phyloP scores from a whole-genome alignment of 169 alveolate genomes.

The Plasmodium vinckei region DNA sequence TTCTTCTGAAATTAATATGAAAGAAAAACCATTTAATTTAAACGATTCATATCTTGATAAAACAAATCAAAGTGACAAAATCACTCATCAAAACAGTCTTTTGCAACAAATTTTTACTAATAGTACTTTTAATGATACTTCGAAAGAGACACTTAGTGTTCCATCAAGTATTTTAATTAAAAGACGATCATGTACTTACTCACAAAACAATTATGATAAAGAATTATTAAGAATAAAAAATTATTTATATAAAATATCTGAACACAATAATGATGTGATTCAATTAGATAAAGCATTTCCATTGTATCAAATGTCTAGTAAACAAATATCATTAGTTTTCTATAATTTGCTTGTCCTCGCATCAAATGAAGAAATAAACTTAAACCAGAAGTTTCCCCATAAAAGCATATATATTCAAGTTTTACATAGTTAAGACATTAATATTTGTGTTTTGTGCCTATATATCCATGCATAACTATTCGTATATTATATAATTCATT shows the following conservation, averaged over 20 bases:
- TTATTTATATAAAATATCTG: conserved; percentile 49
- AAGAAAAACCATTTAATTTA: conserved; percentile 15
- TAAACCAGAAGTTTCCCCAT: conserved; percentile 52
- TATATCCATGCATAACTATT: conserved; percentile 1
- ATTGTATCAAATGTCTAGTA: conserved; percentile 26
- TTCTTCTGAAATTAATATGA: conserved; percentile 1
- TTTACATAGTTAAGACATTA: conserved; percentile 11
- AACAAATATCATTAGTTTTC: conserved; percentile 41
- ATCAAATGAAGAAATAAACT: conserved; percentile 63
- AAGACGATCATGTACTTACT: conserved; percentile 53
- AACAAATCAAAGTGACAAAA: conserved; percentile 13
- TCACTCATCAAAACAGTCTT: background rate
- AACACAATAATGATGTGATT: conserved; percentile 6
- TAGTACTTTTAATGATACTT: conserved; percentile 50
- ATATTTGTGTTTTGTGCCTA: conserved; percentile 1
- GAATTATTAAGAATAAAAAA: conserved; percentile 62
- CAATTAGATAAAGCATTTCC: conserved; percentile 64
- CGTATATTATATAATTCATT: conserved; percentile 16
- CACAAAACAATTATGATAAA: conserved; percentile 43
- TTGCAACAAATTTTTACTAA: conserved; percentile 2
- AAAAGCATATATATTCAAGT: conserved; percentile 47
- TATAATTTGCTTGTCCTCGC: conserved; percentile 70
- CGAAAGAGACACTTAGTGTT: conserved; percentile 59
- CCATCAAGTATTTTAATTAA: conserved; percentile 68
- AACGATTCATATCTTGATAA: conserved; percentile 1